Evolutionary conservation across 306 rosid species (phyloP), one percentile per base, ranked within the genome.

Genomic region (Quercus gilva): DNA sequence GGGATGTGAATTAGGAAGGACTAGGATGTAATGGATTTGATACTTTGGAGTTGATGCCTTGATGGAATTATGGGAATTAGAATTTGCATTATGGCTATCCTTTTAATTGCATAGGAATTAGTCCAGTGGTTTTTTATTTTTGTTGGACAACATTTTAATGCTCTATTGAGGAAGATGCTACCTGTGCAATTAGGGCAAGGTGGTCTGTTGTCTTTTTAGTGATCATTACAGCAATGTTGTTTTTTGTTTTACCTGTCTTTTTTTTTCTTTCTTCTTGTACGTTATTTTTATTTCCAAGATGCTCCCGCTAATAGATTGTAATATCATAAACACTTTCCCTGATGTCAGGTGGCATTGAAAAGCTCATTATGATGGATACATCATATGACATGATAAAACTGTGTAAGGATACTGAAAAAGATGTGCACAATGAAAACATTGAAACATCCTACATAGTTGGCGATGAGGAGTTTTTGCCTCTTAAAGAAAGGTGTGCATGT

Each of bases 381-480:
- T 94, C 99, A 60, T 45, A 61, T 86, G 99, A 88, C 69, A 94
- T 94, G 99, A 73, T 91, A 52, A 88, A 87, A 61, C 41, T 72
- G 33, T 94, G 99, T 86, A 81, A 84, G 87, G 87, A 84, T 64
- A 84, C 89, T 74, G 76, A 74, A 74, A 73, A 25, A 37, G 83
- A 69, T 1, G 74, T 85, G 12, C 75, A 33, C 23, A 71, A 60
- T 78, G 74, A 86, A 79, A 71, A 70, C 52, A 76, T 87, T 41
- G 91, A 94, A 80, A 86, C 95, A 3, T 74, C 91, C 20, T 94
- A 80, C 80, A 26, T 92, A 71, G 95, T 91, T 75, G 99, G 87
- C 1, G 99, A 94, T 3, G 99, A 94, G 85, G 99, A 94, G 75
- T 94, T 89, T 84, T 85, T 91, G 74, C 97, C 99, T 15, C 71